Evolutionary conservation across 257 asterid species (phyloP).

Genomic region (Nicotiana noctiflora): DNA sequence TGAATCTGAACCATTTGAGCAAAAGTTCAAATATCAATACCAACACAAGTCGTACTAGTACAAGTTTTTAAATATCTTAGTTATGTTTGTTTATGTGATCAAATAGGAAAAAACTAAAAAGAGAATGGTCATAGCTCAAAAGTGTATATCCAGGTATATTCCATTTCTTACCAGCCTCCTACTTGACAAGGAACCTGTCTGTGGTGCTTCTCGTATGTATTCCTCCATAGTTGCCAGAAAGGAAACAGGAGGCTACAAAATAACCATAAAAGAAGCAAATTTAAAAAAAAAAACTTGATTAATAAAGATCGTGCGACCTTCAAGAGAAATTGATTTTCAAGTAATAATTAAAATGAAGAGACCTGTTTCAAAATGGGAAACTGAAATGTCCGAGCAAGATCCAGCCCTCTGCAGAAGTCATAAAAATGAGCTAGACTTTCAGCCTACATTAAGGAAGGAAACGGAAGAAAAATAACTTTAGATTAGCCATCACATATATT

Average conservation of each 20-base stretch:
- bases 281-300: not conserved
- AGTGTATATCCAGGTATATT: too few relatives aligned
- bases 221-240: constrained; percentile 26
- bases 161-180: too few relatives aligned
- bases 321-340: not conserved
- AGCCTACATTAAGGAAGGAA: constrained; percentile 43
- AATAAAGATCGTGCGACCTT: not conserved
- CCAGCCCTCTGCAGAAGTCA: constrained; percentile 66
- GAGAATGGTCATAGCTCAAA: too few relatives aligned
- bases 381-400: constrained; percentile 75
- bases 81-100: too few relatives aligned
- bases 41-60: too few relatives aligned
- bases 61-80: too few relatives aligned
- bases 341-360: not conserved
- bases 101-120: too few relatives aligned
- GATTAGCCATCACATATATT: constrained; percentile 1
- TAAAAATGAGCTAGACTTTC: constrained; percentile 68
- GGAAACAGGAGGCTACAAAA: constrained; percentile 52
- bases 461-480: not conserved
- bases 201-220: constrained; percentile 81
- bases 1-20: too few relatives aligned
- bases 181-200: constrained; percentile 6
- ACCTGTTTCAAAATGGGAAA: constrained; percentile 81
- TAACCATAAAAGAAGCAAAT: too few relatives aligned
- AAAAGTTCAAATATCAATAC: too few relatives aligned